Evolutionary conservation across 306 rosid species (phyloP), one percentile per base, ranked within the genome.

Genomic region (Oemleria cerasiformis): DNA sequence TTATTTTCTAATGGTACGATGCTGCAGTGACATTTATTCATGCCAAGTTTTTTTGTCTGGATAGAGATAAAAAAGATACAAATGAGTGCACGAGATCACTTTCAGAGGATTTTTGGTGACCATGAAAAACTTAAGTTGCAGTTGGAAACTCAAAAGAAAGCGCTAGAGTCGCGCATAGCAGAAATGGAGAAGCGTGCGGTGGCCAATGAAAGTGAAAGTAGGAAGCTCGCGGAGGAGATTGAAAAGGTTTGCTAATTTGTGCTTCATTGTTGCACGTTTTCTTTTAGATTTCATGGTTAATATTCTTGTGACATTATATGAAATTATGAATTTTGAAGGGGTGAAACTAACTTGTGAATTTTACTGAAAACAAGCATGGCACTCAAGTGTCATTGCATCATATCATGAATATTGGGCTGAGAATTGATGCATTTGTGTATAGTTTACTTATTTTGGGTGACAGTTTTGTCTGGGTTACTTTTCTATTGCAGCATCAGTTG

Each of bases 121-220:
- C 97, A 89, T 55, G 89, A 95, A 77, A 86, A 85, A 72, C 83
- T 89, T 45, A 95, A 89, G 82, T 53, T 80, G 82, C 96, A 88
- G 77, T 78, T 95, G 72, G 97, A 95, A 80, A 83, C 88, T 81
- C 96, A 92, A 59, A 88, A 88, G 80, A 85, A 65, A 66, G 90
- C 88, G 73, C 88, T 95, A 5, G 97, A 90, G 85, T 57, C 78
- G 56, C 87, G 83, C 73, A 82, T 87, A 76, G 72, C 72, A 64
- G 96, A 95, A 71, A 65, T 95, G 90, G 97, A 95, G 84, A 85
- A 86, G 78, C 97, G 97, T 53, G 97, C 90, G 45, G 87, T 91
- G 39, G 85, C 78, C 45, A 92, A 89, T 5, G 99, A 92, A 81
- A 83, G 54, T 76, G 96, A 95, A 85, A 86, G 93, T 51, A 88